These are phyloP conservation scores for Rhizopogon vulgaris DNA, from an alignment of 768 basidiomycete genomes.

Conservation along the genomic window DNA sequence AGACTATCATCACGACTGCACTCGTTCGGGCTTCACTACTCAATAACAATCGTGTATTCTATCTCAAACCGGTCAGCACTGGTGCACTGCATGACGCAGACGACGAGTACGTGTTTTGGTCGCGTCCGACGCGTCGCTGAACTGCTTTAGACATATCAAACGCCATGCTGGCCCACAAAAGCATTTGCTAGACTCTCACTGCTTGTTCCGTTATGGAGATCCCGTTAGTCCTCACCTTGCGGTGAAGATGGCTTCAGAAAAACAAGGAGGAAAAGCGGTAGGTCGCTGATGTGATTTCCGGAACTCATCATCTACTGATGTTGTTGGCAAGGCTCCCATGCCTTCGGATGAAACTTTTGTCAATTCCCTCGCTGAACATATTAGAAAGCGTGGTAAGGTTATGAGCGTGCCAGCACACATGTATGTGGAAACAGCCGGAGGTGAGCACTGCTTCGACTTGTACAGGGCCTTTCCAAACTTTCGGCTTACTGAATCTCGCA, in stretches of 20 bases:
- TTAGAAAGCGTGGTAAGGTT: slow-evolving; percentile 44
- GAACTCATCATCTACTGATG: slow-evolving; percentile 3
- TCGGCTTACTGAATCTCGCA: slow-evolving; percentile 24
- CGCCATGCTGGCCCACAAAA: slow-evolving; percentile 39
- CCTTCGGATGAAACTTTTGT: slow-evolving; percentile 67
- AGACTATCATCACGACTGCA: slow-evolving; percentile 85
- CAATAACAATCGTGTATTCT: slow-evolving; percentile 47
- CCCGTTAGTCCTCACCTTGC: slow-evolving; percentile 95
- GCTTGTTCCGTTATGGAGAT: slow-evolving; percentile 78
- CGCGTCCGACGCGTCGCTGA: background rate
- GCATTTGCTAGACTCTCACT: slow-evolving; percentile 49
- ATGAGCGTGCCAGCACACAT: slow-evolving; percentile 40
- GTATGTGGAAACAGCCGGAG: slow-evolving; percentile 95
- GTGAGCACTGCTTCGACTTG: slow-evolving; percentile 39
- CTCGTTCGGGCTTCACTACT: slow-evolving; percentile 74
- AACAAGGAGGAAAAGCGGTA: slow-evolving; percentile 24
- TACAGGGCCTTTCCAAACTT: slow-evolving; percentile 6
- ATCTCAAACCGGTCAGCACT: slow-evolving; percentile 90
- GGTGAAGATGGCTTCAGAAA: slow-evolving; percentile 41
- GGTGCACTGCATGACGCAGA: slow-evolving; percentile 79
- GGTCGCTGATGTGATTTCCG: slow-evolving; percentile 1
- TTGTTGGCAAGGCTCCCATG: slow-evolving; percentile 17
- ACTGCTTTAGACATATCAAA: slow-evolving; percentile 53
- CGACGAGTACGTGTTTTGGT: slow-evolving; percentile 51
- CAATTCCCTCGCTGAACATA: slow-evolving; percentile 55